Evolutionary conservation across 106 monocot genomes (phyloP), one percentile per base, ranked within the genome.

Genomic region (Iris macrosiphon): DNA sequence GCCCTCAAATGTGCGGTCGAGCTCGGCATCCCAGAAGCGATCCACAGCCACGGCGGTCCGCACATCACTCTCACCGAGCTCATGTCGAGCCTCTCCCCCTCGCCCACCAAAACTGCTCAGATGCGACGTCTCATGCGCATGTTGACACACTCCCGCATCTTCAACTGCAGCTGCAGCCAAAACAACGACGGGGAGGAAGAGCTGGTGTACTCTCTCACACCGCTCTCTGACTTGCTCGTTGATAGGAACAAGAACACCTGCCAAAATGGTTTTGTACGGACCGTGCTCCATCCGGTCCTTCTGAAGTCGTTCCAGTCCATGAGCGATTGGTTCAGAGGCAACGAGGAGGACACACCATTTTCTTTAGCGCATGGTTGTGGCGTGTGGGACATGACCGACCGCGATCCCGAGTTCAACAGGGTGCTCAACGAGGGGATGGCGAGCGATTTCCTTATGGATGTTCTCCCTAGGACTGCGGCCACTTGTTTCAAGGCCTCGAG

Each of bases 101-200:
- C 72, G 6, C 8, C 57, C 4, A 4, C 31, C 3, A 49, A 40
- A 6, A 6, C 14, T 12, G 26, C 40, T 11, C 6, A 6, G 19
- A 17, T 72, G 8, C 31, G 43, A 0, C 51, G 32, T 52, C 49
- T 72, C 32, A 59, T 72, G 72, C 59, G 59, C 30, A 19, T 51
- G 2, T 34, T 72, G 3, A 50, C 25, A 0, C 24, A 39, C 35
- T 8, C 29, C 3, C 48, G 72, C 35, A 16, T 64, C 35, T 64
- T 64, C 41, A 23, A 1, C 8, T 21, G 11, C 7, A 23, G 11
- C 22, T 8, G 24, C 2, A 19, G 3, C 5, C 4, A 6, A 35
- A 7, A 16, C 21, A 26, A 49, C 22, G n/a, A n/a, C n/a, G n/a
- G n/a, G n/a, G n/a, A n/a, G n/a, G 24, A 26, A 2, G 61, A 41